These are phyloP conservation scores for Zangia roseola DNA, from an alignment of 768 basidiomycete species.

Conservation along the genomic window DNA sequence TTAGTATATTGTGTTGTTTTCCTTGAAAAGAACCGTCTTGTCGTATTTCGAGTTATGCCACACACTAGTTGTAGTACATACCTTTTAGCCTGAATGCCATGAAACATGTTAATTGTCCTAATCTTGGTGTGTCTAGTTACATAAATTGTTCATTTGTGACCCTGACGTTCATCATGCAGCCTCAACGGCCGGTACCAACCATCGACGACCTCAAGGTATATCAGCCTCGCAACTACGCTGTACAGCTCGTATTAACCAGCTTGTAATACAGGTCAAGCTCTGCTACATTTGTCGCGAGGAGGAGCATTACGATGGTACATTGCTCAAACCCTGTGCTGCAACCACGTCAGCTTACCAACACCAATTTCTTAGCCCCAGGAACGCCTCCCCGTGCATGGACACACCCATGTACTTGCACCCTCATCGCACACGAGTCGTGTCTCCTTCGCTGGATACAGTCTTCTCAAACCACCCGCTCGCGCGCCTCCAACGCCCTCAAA, in stretches of 20 bases:
- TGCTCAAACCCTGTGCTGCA: no score
- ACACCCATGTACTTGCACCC: constrained; percentile 78
- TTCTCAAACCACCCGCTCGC: constrained; percentile 57
- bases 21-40: not conserved
- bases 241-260: not conserved
- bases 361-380: constrained; percentile 36
- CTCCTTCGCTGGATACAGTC: constrained; percentile 78
- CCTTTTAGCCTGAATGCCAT: constrained; percentile 18
- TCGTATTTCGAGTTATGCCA: constrained; percentile 5
- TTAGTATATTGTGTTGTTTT: constrained; percentile 3
- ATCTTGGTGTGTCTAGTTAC: not conserved
- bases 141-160: no score
- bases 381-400: constrained; percentile 62
- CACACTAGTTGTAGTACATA: constrained; percentile 16
- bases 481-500: constrained; percentile 62
- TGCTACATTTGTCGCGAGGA: constrained; percentile 84
- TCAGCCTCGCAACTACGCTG: no score
- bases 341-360: not conserved
- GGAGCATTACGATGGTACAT: constrained; percentile 48
- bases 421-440: constrained; percentile 78
- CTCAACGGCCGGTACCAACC: constrained; percentile 29
- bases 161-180: constrained; percentile 21
- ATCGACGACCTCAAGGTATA: constrained; percentile 35
- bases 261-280: constrained; percentile 52
- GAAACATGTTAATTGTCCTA: not conserved